Evolutionary conservation across 106 monocot species (phyloP), one percentile per base, ranked within the genome.

Genomic region (Allium sativum): DNA sequence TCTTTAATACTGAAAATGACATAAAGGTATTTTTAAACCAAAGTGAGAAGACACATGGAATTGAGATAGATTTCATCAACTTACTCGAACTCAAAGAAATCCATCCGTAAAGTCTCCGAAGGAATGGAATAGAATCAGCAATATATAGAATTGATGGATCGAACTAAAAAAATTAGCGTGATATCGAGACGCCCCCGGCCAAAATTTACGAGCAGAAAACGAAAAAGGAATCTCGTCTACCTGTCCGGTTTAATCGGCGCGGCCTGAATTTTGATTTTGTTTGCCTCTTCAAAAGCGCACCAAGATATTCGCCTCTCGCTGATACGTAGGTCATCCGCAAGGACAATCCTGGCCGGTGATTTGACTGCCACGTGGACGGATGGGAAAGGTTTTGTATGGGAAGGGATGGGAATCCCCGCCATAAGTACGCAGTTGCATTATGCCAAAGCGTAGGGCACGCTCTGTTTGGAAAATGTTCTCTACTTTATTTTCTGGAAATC

Each of bases 211-310:
- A 21, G 41, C 14, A 58, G 14, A 68, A 50, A 21, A 21, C 12
- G 58, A 57, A 17, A 16, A 40, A 15, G 69, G 68, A 69, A 50
- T 69, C 58, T 69, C 59, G 69, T 59, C 50, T 58, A 69, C 69
- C 59, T 69, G 59, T 31, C 59, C 48, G 48, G 59, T 69, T 69
- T 58, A 58, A 69, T 47, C 69, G 69, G 69, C 58, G 69, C 69
- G 69, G 59, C 56, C 44, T 43, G 15, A 31, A 59, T 50, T 47
- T 47, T 31, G 31, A 31, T 31, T 31, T 0, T 31, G 31, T 31
- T 31, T n/a, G n/a, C 4, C 5, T 31, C 31, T 31, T 31, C 31
- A 0, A 31, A 31, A 3, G 5, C 31, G 31, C 31, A 31, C 31
- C 31, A 2, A 31, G 31, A 31, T 31, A 31, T 31, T 31, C 31